Conservation (phyloP, 169 alveolate genomes). For the Cytauxzoon felis region DNA sequence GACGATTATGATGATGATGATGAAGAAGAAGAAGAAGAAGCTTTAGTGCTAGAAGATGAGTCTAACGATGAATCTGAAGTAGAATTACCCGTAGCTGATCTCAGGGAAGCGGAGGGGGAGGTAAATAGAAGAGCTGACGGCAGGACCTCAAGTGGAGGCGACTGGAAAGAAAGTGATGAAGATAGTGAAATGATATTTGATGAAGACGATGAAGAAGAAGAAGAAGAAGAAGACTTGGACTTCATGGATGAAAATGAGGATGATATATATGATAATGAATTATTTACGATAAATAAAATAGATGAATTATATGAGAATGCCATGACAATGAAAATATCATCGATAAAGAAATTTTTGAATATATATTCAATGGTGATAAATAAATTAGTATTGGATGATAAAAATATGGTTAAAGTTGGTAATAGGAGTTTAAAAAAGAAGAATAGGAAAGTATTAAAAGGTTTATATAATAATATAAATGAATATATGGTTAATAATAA, state of each 20-base stretch:
- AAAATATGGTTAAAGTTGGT: neutral
- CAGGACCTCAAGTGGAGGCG: too few species aligned
- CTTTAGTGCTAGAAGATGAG: too few species aligned
- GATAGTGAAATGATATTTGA: neutral
- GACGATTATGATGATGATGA: too few species aligned
- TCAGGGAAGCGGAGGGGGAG: too few species aligned
- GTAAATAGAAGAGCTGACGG: too few species aligned
- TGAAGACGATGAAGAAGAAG: slow-evolving; percentile 3
- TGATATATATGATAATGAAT: slow-evolving; percentile 25
- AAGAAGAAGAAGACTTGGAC: neutral
- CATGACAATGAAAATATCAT: neutral
- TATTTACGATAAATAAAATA: slow-evolving; percentile 9
- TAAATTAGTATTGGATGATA: slow-evolving; percentile 1
- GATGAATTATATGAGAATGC: slow-evolving; percentile 18
- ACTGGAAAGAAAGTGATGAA: too few species aligned
- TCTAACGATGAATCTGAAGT: too few species aligned
- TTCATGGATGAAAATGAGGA: neutral
- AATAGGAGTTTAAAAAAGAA: neutral
- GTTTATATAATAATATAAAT: slow-evolving; percentile 9
- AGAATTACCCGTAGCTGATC: too few species aligned
- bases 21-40: too few species aligned
- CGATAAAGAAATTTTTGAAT: slow-evolving; percentile 7
- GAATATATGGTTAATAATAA: neutral
- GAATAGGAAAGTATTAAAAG: neutral
- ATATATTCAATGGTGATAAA: slow-evolving; percentile 29